phyloP scores from a whole-genome alignment of 2,329 filamentous ascomycete species.

The Cladosporium sp. region DNA sequence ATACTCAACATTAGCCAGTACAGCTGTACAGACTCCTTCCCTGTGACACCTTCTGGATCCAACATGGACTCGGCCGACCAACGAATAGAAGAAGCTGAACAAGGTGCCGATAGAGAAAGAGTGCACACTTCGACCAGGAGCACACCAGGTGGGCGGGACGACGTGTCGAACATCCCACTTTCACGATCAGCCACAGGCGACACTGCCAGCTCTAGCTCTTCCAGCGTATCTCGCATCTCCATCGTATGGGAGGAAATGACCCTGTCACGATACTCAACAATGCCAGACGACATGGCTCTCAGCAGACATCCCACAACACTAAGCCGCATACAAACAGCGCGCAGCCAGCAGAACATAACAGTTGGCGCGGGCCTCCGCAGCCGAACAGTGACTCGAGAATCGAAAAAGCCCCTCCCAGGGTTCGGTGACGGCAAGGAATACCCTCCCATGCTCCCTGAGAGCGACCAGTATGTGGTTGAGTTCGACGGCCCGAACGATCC shows the following conservation, averaged over 20 bases:
- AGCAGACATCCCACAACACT: conserved; percentile 69
- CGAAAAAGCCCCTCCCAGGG: conserved; percentile 60
- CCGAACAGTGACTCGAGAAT: conserved; percentile 50
- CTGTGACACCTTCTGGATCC: not conserved
- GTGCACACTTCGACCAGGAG: conserved; percentile 39
- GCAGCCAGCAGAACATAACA: conserved; percentile 68
- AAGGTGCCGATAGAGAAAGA: conserved; percentile 51
- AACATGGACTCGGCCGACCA: conserved; percentile 56
- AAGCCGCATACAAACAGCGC: conserved; percentile 67
- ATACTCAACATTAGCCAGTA: not conserved
- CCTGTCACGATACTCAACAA: conserved; percentile 64
- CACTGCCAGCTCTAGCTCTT: conserved; percentile 45
- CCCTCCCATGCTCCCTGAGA: conserved; percentile 67
- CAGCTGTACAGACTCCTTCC: not conserved
- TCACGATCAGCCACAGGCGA: conserved; percentile 57
- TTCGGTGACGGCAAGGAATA: conserved; percentile 72
- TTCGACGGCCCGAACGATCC: conserved; percentile 84
- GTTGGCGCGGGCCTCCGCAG: conserved; percentile 57
- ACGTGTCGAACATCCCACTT: conserved; percentile 49
- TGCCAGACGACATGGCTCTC: conserved; percentile 55
- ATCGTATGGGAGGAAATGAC: conserved; percentile 43
- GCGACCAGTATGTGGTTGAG: conserved; percentile 74
- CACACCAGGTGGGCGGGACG: conserved; percentile 23
- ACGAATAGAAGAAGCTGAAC: conserved; percentile 56
- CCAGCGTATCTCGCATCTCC: conserved; percentile 32